A percentile compares a stretch with the other conserved stretches of the same genome.
Evolutionary conservation across 1,284 basidiomycete species (phyloP).

Genomic region (Leccinum pachyderme): DNA sequence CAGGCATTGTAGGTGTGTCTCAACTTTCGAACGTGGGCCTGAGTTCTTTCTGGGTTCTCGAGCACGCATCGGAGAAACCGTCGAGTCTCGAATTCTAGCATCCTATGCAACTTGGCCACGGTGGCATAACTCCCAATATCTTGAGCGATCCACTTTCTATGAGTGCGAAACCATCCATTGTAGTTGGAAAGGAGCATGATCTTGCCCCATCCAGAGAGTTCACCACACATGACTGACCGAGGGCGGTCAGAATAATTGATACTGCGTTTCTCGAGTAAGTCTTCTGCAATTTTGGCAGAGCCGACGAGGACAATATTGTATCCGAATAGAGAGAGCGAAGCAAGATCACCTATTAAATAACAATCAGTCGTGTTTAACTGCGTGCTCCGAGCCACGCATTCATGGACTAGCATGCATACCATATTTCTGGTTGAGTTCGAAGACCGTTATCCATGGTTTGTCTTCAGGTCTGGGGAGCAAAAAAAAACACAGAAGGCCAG

Average conservation of each 20-base stretch:
- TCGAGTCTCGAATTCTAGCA: slow-evolving; percentile 25
- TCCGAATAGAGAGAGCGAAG: slow-evolving; percentile 15
- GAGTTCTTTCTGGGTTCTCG: slow-evolving; percentile 9
- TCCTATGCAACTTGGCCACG: slow-evolving; percentile 11
- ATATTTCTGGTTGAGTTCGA: slow-evolving; percentile 13
- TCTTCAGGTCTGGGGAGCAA: slow-evolving; percentile 1
- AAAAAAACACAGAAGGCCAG: slow-evolving; percentile 13
- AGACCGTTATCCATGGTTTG: slow-evolving; percentile 11
- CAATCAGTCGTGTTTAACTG: neutral
- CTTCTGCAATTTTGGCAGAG: slow-evolving; percentile 20
- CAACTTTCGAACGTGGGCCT: slow-evolving; percentile 23
- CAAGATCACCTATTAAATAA: slow-evolving; percentile 17
- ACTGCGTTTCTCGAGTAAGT: slow-evolving; percentile 24
- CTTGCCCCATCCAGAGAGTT: slow-evolving; percentile 30
- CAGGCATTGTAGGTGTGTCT: neutral
- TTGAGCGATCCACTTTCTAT: slow-evolving; percentile 32
- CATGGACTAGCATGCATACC: slow-evolving; percentile 6
- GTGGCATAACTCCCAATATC: slow-evolving; percentile 25
- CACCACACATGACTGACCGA: slow-evolving; percentile 23
- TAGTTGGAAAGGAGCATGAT: slow-evolving; percentile 27
- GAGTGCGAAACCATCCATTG: slow-evolving; percentile 20
- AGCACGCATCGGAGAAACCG: slow-evolving; percentile 13
- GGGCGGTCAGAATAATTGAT: slow-evolving; percentile 24
- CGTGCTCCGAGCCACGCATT: neutral
- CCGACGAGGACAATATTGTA: slow-evolving; percentile 17